phyloP scores from a whole-genome alignment of 345 rosid species.

The Bretschneidera sinensis region DNA sequence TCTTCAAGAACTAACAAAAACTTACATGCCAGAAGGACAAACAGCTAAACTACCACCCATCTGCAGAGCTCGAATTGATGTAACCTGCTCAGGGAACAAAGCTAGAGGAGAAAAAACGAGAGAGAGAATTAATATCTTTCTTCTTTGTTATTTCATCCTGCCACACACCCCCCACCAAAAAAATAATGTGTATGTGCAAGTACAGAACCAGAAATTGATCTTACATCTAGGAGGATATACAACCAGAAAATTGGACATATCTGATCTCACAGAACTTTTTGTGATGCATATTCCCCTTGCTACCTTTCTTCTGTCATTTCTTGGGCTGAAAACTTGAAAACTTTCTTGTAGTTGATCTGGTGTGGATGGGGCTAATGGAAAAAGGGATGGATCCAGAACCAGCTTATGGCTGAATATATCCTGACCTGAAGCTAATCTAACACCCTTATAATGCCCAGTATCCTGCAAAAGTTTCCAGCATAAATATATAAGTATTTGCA shows the following conservation, averaged over 20 bases:
- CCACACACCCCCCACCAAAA: background rate
- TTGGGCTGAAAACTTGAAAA: constrained; percentile 22
- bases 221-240: constrained; percentile 89
- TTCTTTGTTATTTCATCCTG: constrained; percentile 8
- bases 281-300: constrained; percentile 86
- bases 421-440: constrained; percentile 86
- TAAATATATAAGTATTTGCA: background rate
- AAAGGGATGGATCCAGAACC: constrained; percentile 69
- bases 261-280: constrained; percentile 60
- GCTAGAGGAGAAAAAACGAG: constrained; percentile 34
- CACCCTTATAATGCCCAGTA: constrained; percentile 61
- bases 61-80: constrained; percentile 74
- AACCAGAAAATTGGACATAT: constrained; percentile 49
- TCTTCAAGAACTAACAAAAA: constrained; percentile 11
- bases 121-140: background rate
- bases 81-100: constrained; percentile 67
- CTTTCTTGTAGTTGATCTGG: constrained; percentile 30
- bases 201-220: no score
- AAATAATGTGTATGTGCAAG: background rate
- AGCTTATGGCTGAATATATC: constrained; percentile 67
- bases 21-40: constrained; percentile 81
- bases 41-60: constrained; percentile 67
- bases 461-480: constrained; percentile 40
- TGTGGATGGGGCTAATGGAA: constrained; percentile 21
- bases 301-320: constrained; percentile 47